These are phyloP conservation scores for Pythium pectinolyticum DNA, from an alignment of 352 stramenopile genomes.

Conservation along the genomic window DNA sequence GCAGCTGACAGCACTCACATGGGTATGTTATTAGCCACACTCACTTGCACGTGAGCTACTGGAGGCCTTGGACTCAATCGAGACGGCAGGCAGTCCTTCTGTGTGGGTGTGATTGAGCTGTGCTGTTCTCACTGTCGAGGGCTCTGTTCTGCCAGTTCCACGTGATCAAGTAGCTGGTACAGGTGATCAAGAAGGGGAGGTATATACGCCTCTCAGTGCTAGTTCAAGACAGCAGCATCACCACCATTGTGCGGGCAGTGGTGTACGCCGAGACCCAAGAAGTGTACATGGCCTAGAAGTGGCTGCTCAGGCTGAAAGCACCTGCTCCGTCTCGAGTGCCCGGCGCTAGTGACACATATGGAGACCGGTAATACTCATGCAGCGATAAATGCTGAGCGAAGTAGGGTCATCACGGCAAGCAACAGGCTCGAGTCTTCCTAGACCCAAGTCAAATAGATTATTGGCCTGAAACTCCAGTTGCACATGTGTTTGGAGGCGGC, in stretches of 20 bases:
- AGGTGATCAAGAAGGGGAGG: not conserved
- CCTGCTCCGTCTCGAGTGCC: not conserved
- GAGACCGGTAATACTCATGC: not conserved
- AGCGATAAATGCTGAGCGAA: not conserved
- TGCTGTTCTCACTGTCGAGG: not conserved
- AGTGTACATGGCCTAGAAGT: not conserved
- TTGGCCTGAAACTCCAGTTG: not conserved
- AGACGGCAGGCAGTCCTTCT: too few relatives aligned
- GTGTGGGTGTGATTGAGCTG: not conserved
- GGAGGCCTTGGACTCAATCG: too few relatives aligned
- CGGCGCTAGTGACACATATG: not conserved
- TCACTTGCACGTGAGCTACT: too few relatives aligned
- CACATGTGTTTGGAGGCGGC: not conserved
- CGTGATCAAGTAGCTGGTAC: slow-evolving; percentile 3
- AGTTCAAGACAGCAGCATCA: not conserved
- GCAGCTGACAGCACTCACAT: too few relatives aligned
- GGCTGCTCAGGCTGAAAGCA: not conserved
- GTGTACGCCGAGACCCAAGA: not conserved
- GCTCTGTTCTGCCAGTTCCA: slow-evolving; percentile 28
- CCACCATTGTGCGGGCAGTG: not conserved
- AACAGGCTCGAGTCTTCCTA: not conserved
- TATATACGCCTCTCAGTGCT: not conserved
- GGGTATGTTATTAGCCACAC: too few relatives aligned
- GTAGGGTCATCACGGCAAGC: not conserved
- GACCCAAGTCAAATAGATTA: not conserved